phyloP scores from a whole-genome alignment of 768 basidiomycete genomes.

The Tylopilus sp. region DNA sequence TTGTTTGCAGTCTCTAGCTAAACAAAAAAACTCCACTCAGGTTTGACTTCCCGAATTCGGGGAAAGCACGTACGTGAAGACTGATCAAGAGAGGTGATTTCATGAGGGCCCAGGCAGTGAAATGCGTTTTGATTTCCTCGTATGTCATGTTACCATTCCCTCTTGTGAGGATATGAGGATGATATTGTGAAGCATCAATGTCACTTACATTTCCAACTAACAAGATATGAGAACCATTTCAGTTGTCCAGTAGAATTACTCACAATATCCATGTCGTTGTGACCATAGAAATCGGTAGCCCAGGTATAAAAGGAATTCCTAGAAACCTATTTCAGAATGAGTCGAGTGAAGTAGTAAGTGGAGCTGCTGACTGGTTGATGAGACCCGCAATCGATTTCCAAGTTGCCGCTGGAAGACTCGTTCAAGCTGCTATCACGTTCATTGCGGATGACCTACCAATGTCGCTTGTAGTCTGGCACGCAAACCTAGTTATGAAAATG shows the following conservation, averaged over 20 bases:
- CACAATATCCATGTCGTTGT: slow-evolving; percentile 69
- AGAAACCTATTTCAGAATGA: neutral
- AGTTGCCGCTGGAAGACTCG: slow-evolving; percentile 31
- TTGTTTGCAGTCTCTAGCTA: slow-evolving; percentile 51
- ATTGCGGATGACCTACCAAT: slow-evolving; percentile 33
- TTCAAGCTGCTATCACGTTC: neutral
- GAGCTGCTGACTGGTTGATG: slow-evolving; percentile 45
- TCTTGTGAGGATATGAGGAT: slow-evolving; percentile 28
- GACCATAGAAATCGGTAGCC: slow-evolving; percentile 65
- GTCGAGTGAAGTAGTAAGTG: neutral
- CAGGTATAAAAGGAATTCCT: slow-evolving; percentile 65
- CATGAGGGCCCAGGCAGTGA: slow-evolving; percentile 71
- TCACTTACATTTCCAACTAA: slow-evolving; percentile 54
- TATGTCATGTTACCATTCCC: slow-evolving; percentile 60
- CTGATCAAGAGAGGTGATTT: slow-evolving; percentile 66
- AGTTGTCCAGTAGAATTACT: slow-evolving; percentile 5
- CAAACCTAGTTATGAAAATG: slow-evolving; percentile 1
- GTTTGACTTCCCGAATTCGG: slow-evolving; percentile 2
- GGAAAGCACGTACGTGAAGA: slow-evolving; percentile 44
- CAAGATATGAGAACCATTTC: neutral
- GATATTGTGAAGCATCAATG: neutral
- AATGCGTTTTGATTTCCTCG: slow-evolving; percentile 67
- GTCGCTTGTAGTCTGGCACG: slow-evolving; percentile 46
- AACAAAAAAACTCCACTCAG: neutral
- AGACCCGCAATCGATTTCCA: slow-evolving; percentile 53